Evolutionary conservation across 352 stramenopile species (phyloP), one percentile per base, ranked within the genome.

Genomic region (Bremia lactucae): DNA sequence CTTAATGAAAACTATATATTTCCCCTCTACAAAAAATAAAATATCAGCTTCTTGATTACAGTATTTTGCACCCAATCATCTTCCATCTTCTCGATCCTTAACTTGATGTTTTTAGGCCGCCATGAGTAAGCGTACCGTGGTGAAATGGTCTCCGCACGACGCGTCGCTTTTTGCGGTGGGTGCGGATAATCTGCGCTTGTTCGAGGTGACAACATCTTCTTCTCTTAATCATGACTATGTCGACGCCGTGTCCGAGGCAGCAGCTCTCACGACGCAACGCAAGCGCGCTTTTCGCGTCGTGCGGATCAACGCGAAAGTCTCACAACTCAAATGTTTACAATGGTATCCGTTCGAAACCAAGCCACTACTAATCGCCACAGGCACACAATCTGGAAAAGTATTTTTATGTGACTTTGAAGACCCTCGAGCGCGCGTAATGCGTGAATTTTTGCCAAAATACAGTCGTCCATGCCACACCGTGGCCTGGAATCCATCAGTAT

Each of bases 91-190:
- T n/a, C 28, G 28, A 33, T 33, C 28, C 28, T 5, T 5, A 28
- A 28, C 14, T 13, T 24, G n/a, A 14, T 11, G 4, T 11, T 24
- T n/a, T n/a, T n/a, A n/a, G n/a, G n/a, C n/a, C n/a, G n/a, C 31
- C 22, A 87, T 87, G 73, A 87, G 64, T 58, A 83, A 86, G 68
- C 69, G 59, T 33, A 87, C 75, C 52, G 53, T 89, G 26, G 76
- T 93, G 29, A 69, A 87, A 59, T 93, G 80, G 80, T 89, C 72
- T 23, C 80, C 80, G 10, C 72, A 93, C 33, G 75, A 93, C 49
- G 58, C 74, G 41, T 81, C 75, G 35, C 58, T 93, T 7, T 93
- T 89, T 54, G 80, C 80, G 2, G 80, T 88, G 16, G 80, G 80
- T 29, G 59, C 75, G 5, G 80, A 93, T 55, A 87, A 80, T 45